phyloP scores from a whole-genome alignment of 2,329 filamentous ascomycete genomes.

The Fusarium verticillioides region DNA sequence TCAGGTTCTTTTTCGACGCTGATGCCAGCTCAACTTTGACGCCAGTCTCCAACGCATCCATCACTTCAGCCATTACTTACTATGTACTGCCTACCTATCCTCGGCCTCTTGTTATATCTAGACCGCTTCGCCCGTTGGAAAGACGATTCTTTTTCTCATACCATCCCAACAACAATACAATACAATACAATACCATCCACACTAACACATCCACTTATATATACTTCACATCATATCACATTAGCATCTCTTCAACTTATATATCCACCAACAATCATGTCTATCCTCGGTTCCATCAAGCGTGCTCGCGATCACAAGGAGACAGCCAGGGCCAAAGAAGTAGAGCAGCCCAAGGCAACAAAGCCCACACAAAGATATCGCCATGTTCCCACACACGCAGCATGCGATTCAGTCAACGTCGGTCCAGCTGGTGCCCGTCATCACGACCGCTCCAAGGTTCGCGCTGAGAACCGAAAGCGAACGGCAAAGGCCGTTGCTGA shows the following conservation, averaged over 20 bases:
- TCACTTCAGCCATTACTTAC: neutral
- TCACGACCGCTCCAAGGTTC: slow-evolving; percentile 59
- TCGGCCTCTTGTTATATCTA: slow-evolving; percentile 23
- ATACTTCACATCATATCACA: neutral
- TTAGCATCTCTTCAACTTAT: neutral
- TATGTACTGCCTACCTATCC: neutral
- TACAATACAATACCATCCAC: neutral
- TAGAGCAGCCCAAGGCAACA: slow-evolving; percentile 59
- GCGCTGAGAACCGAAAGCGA: slow-evolving; percentile 62
- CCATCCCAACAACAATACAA: slow-evolving; percentile 9
- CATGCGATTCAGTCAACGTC: slow-evolving; percentile 65
- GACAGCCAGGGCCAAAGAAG: slow-evolving; percentile 61
- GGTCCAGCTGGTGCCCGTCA: slow-evolving; percentile 63
- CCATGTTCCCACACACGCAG: slow-evolving; percentile 71
- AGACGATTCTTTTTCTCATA: slow-evolving; percentile 5
- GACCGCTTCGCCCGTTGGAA: slow-evolving; percentile 3
- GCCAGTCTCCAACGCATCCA: slow-evolving; percentile 28
- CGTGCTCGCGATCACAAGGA: slow-evolving; percentile 66
- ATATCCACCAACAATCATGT: slow-evolving; percentile 55
- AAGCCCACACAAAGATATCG: slow-evolving; percentile 59
- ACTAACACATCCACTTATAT: neutral
- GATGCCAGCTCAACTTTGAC: slow-evolving; percentile 20
- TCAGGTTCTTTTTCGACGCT: neutral
- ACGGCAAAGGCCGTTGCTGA: slow-evolving; percentile 58
- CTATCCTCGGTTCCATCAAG: slow-evolving; percentile 66